These are phyloP conservation scores for Yarrowia keelungensis DNA, from an alignment of 805 yeast species.

Conservation along the genomic window DNA sequence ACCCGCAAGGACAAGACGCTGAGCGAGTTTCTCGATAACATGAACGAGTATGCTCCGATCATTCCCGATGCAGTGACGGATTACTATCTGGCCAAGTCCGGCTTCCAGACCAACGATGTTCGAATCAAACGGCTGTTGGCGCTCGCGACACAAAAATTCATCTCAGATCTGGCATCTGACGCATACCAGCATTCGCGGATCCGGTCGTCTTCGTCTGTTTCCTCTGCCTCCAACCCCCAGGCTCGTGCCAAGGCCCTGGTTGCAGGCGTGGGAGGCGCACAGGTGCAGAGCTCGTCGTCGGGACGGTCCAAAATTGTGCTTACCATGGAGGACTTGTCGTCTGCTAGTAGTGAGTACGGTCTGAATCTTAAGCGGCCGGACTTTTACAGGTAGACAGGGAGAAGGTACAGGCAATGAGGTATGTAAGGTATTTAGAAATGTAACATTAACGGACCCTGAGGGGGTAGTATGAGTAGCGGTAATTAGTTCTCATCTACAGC, in stretches of 20 bases:
- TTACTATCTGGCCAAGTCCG: slow-evolving; percentile 84
- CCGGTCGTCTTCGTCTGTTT: slow-evolving; percentile 86
- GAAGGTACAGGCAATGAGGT: not conserved
- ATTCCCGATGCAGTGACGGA: slow-evolving; percentile 97
- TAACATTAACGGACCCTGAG: not conserved
- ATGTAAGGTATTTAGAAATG: slow-evolving; percentile 9
- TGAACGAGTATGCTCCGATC: slow-evolving; percentile 94
- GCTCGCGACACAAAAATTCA: slow-evolving; percentile 93
- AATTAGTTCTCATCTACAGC: no score
- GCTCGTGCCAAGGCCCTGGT: slow-evolving; percentile 78
- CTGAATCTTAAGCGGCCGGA: slow-evolving; percentile 90
- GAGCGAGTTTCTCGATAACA: slow-evolving; percentile 80
- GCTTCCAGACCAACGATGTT: slow-evolving; percentile 79
- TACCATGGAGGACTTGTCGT: slow-evolving; percentile 91
- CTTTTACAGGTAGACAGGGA: slow-evolving; percentile 70
- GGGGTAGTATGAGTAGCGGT: no score
- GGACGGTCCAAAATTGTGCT: slow-evolving; percentile 80
- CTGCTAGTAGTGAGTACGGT: slow-evolving; percentile 92
- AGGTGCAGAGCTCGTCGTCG: slow-evolving; percentile 48
- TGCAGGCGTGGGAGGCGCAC: slow-evolving; percentile 55
- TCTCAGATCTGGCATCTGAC: slow-evolving; percentile 92
- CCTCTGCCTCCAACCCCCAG: slow-evolving; percentile 84
- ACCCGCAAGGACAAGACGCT: slow-evolving; percentile 52
- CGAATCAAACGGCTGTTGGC: slow-evolving; percentile 85
- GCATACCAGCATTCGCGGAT: slow-evolving; percentile 96